Conservation (phyloP, 2,329 filamentous ascomycete genomes). For the Penicillium sp. region DNA sequence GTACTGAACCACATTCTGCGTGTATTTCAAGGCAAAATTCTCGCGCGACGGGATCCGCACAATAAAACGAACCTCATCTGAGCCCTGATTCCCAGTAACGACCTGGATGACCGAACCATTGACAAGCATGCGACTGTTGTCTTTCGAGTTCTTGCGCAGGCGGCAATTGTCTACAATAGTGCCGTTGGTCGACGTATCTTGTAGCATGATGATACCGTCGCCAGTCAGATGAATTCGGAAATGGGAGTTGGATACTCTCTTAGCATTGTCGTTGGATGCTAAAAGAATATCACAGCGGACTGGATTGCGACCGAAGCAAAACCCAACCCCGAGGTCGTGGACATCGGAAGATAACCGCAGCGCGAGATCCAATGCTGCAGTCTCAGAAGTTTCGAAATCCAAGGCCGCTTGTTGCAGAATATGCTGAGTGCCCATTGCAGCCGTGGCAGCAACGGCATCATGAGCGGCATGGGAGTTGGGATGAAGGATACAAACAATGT, state of each 20-base stretch:
- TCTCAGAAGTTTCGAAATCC: conserved; percentile 41
- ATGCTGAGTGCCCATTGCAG: conserved; percentile 55
- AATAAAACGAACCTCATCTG: conserved; percentile 73
- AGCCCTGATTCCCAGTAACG: conserved; percentile 49
- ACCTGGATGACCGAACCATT: conserved; percentile 75
- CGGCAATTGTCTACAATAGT: conserved; percentile 77
- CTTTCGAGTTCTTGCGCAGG: conserved; percentile 56
- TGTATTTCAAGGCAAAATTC: conserved; percentile 66
- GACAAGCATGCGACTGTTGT: conserved; percentile 64
- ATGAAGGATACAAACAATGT: conserved; percentile 86
- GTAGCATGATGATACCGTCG: conserved; percentile 84
- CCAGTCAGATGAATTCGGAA: conserved; percentile 90
- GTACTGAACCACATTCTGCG: conserved; percentile 68
- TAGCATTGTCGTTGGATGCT: conserved; percentile 66
- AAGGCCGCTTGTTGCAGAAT: conserved; percentile 56
- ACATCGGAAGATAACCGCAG: conserved; percentile 74
- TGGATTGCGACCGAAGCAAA: conserved; percentile 79
- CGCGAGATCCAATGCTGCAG: conserved; percentile 63
- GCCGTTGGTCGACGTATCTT: conserved; percentile 94
- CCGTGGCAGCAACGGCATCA: conserved; percentile 64
- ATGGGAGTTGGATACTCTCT: conserved; percentile 87
- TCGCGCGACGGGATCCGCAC: conserved; percentile 80
- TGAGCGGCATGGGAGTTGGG: conserved; percentile 73
- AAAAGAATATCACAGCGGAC: conserved; percentile 71
- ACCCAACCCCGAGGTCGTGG: conserved; percentile 70